Evolutionary conservation across 257 asterid species (phyloP).

Genomic region (Ilex asprella): DNA sequence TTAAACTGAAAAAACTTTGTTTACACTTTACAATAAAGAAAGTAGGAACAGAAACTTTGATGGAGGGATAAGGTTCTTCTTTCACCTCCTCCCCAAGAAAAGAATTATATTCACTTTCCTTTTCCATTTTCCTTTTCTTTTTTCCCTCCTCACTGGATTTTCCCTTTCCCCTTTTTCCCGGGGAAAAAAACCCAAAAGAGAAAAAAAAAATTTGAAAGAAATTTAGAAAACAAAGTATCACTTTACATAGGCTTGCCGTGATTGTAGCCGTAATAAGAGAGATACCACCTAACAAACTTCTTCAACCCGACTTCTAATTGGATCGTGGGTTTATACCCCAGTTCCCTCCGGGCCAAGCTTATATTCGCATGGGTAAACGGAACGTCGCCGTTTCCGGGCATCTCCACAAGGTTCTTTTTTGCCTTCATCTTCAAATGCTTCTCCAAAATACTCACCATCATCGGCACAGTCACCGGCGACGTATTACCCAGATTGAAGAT

Average conservation of each 20-base stretch:
- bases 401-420: constrained; percentile 45
- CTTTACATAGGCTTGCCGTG: constrained; percentile 45
- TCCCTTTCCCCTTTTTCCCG: neutral
- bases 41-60: constrained; percentile 12
- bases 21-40: constrained; percentile 29
- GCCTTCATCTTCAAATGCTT: constrained; percentile 65
- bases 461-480: constrained; percentile 69
- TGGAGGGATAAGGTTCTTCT: constrained; percentile 12
- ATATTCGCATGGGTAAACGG: constrained; percentile 79
- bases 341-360: constrained; percentile 53
- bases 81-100: constrained; percentile 30
- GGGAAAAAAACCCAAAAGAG: neutral
- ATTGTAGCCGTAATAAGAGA: constrained; percentile 56
- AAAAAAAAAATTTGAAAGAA: neutral
- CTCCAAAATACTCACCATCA: constrained; percentile 71
- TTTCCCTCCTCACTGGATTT: neutral
- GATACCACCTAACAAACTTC: constrained; percentile 73
- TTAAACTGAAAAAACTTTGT: constrained; percentile 1
- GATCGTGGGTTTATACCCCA: constrained; percentile 71
- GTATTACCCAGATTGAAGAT: constrained; percentile 76
- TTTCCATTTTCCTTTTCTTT: constrained; percentile 1
- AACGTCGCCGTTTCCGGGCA: constrained; percentile 94
- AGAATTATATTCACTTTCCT: constrained; percentile 27
- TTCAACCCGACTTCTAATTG: constrained; percentile 84
- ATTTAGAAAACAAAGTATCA: constrained; percentile 8